Evolutionary conservation across 1,284 basidiomycete species (phyloP), one percentile per base, ranked within the genome.

Genomic region (Schizophyllum commune): DNA sequence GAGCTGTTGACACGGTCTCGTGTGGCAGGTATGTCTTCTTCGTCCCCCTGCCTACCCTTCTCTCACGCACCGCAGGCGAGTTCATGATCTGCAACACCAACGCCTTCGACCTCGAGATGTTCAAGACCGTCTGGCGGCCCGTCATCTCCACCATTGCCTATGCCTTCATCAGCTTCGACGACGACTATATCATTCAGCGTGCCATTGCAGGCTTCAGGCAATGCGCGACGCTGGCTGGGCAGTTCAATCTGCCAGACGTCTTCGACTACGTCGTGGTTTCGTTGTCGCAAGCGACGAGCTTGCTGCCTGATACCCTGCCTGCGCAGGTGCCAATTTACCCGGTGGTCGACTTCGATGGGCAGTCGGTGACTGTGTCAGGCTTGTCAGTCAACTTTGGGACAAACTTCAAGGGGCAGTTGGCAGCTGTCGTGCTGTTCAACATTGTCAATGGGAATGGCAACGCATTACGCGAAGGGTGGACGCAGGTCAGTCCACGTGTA

Each of bases 361-460:
- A 96, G 65, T 83, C 84, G 5, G 76, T 98, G 63, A 97, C 94
- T 0, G 90, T 99, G 21, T 98, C 95, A 2, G 90, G 92, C 9
- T 75, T 99, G 57, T 95, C 96, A 0, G 88, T 98, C 60, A 89
- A 88, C 65, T 99, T 99, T 69, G 97, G 97, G 52, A 92, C 90
- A 57, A 95, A 96, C 73, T 93, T 98, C 77, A 94, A 96, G 72
- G 91, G 93, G 7, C 97, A 99, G 70, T 80, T 99, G 20, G 97
- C 97, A 57, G 95, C 96, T 11, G 96, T 99, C 9, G 94, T 99
- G 4, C 75, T 99, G 34, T 99, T 99, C 77, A 97, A 96, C 62
- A 98, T 99, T 60, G 94, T 97, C 17, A 98, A 98, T 68, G 93
- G 95, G 7, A 96, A 98, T 72, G 94, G 93, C n/a, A 91, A 94